These are phyloP conservation scores for Claviceps digitariae DNA, from an alignment of 2,329 filamentous ascomycete species.

Conservation along the genomic window DNA sequence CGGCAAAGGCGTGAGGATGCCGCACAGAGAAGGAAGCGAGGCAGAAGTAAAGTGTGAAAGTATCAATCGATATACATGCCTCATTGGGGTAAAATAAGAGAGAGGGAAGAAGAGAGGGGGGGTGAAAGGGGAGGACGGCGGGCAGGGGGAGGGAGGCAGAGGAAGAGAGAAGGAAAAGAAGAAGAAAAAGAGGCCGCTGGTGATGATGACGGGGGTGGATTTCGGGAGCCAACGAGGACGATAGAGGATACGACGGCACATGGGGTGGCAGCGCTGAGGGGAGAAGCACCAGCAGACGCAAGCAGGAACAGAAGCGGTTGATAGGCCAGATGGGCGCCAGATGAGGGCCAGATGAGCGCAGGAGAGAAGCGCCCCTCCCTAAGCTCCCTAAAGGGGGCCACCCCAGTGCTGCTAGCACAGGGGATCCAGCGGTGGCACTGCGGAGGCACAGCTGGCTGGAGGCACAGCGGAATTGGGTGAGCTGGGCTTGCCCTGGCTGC, in stretches of 20 bases:
- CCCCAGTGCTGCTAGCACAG: not conserved
- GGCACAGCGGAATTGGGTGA: no score
- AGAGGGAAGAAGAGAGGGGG: constrained; percentile 5
- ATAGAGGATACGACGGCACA: not conserved
- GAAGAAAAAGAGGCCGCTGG: constrained; percentile 11
- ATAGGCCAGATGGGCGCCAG: not conserved
- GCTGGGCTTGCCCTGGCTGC: not conserved
- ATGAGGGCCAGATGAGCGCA: not conserved
- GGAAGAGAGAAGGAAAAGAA: constrained; percentile 14
- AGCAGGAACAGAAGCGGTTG: not conserved
- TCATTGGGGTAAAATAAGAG: constrained; percentile 14
- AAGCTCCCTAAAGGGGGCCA: not conserved
- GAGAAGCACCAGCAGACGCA: not conserved
- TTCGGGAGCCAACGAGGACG: not conserved
- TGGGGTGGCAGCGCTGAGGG: not conserved
- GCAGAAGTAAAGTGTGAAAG: constrained; percentile 16
- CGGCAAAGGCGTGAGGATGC: not conserved
- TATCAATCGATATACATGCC: constrained; percentile 26
- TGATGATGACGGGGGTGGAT: constrained; percentile 8
- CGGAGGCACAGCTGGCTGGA: not conserved
- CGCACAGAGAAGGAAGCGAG: constrained; percentile 7
- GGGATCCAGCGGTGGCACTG: not conserved
- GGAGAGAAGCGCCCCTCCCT: not conserved
- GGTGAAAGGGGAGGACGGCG: constrained; percentile 9
- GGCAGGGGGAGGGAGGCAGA: constrained; percentile 8